These are phyloP conservation scores for Metschnikowia similis DNA, from an alignment of 805 yeast genomes.

Conservation along the genomic window DNA sequence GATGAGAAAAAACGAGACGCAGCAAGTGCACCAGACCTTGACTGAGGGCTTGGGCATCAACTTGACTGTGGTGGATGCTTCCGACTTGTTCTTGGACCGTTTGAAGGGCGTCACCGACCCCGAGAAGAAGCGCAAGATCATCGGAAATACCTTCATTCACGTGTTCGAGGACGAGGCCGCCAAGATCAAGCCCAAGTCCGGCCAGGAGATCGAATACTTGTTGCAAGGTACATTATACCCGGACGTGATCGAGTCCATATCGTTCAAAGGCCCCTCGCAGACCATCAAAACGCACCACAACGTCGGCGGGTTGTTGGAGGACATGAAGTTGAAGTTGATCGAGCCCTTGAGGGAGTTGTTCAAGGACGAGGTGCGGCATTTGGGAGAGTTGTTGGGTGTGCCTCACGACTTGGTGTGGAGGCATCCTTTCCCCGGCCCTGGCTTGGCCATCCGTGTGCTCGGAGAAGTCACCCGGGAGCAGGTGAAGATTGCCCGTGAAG, in stretches of 20 bases:
- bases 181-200: constrained; percentile 82
- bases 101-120: constrained; percentile 96
- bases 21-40: constrained; percentile 79
- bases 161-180: constrained; percentile 96
- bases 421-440: constrained; percentile 99
- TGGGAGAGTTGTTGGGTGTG: constrained; percentile 92
- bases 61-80: constrained; percentile 90
- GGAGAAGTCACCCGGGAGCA: constrained; percentile 95
- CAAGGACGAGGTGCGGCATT: constrained; percentile 96
- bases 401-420: constrained; percentile 98
- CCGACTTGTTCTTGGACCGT: constrained; percentile 80
- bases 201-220: constrained; percentile 85
- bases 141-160: constrained; percentile 95
- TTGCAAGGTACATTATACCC: constrained; percentile 98
- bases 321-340: constrained; percentile 96
- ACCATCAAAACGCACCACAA: constrained; percentile 99
- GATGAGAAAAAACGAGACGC: constrained; percentile 92
- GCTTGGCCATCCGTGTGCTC: constrained; percentile 95
- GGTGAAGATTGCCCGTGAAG: constrained; percentile 95
- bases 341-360: constrained; percentile 98
- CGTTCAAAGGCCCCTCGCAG: constrained; percentile 99
- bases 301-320: constrained; percentile 95
- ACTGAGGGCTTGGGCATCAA: constrained; percentile 93
- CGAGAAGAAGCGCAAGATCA: constrained; percentile 97
- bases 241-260: constrained; percentile 96